Evolutionary conservation across 2,329 filamentous ascomycete genomes (phyloP), one percentile per base, ranked within the genome.

Genomic region (Lachnellula hyalina): DNA sequence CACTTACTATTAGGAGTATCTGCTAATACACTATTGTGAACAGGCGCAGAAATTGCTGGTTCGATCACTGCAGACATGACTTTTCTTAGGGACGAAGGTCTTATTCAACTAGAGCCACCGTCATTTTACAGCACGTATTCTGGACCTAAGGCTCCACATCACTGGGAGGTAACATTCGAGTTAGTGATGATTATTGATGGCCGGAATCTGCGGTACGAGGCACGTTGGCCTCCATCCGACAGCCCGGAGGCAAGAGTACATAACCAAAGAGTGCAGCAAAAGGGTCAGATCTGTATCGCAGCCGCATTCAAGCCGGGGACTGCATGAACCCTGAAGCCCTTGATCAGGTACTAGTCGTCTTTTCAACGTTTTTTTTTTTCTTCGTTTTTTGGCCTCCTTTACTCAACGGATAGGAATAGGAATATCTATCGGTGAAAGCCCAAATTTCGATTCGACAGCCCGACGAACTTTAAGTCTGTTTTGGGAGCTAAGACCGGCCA

Each of bases 151-250:
- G 46, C 47, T 44, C 47, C 8, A 35, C 17, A 32, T 35, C 32
- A 54, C 32, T 54, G 47, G 38, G 34, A 23, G n/a, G 51, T 53
- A 19, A 35, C 36, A 25, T 56, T 50, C 38, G 47, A 53, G n/a
- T 51, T 56, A 28, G 50, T 53, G 23, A 49, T 50, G 42, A 51
- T 56, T 3, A 32, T 56, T 14, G 47, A 56, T 45, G 54, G 50
- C 25, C 47, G 54, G 25, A 56, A 51, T 49, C 41, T 53, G 50
- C 28, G 51, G 19, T 56, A 56, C 35, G 49, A 56, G 34, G 53
- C 53, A 14, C 48, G 53, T 14, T 56, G 38, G 32, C 53, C 53
- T 15, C 7, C 32, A 32, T 14, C 5, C 28, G 2, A 47, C 8
- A 25, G 19, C 21, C 15, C 19, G 17, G 21, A 40, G 6, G 48